Percentiles rank a stretch among this genome's conserved stretches.
These are phyloP conservation scores for Ambrosia trifida DNA, from an alignment of 129 eudicot genomes.

Conservation along the genomic window DNA sequence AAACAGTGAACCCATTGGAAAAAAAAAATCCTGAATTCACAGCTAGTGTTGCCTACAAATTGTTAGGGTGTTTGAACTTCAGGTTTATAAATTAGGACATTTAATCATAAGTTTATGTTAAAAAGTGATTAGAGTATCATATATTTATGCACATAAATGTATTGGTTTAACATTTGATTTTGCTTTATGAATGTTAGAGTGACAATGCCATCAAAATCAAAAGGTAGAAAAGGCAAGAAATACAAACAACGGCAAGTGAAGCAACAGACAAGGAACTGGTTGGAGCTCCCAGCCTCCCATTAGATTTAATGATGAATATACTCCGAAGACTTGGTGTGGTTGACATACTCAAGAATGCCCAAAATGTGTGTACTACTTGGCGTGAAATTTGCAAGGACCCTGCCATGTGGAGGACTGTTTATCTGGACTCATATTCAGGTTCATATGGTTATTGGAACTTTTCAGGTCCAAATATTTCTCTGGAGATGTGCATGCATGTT, in stretches of 20 bases:
- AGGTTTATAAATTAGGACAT: too few relatives aligned
- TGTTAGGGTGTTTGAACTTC: too few relatives aligned
- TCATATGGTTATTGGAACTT: too few relatives aligned
- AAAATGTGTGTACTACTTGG: neutral
- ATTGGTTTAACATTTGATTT: neutral
- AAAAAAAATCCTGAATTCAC: too few relatives aligned
- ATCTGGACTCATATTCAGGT: neutral
- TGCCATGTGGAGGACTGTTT: neutral
- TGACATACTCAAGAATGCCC: neutral
- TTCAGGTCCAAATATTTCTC: neutral
- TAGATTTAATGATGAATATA: neutral
- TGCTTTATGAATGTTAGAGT: neutral
- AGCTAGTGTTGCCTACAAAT: too few relatives aligned
- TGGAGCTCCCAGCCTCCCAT: constrained; percentile 10
- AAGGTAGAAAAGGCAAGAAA: neutral
- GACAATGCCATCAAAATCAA: neutral
- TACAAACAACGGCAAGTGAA: neutral
- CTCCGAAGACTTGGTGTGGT: neutral
- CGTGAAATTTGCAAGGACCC: neutral
- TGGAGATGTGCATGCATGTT: neutral
- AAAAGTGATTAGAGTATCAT: neutral
- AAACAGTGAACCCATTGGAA: too few relatives aligned
- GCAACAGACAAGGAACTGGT: neutral
- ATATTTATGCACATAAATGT: too few relatives aligned
- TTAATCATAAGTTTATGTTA: too few relatives aligned